These are phyloP conservation scores for Sphagnum contortum DNA, from an alignment of 225 moss, liverwort and hornwort species.

Conservation along the genomic window DNA sequence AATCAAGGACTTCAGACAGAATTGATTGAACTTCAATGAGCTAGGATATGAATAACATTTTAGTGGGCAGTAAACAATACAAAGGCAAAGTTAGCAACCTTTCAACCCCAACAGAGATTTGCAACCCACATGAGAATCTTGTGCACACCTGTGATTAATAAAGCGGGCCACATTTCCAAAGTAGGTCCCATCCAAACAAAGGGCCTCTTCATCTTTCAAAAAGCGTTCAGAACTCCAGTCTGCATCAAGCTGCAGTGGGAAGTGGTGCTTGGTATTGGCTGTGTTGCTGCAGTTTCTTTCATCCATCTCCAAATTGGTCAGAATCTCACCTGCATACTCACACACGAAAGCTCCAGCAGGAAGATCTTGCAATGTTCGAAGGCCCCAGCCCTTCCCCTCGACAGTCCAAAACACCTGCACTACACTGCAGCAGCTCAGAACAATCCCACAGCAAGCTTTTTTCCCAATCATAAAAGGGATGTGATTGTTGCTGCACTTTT, in stretches of 20 bases:
- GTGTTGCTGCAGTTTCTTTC: conserved; percentile 29
- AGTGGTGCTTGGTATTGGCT: conserved; percentile 18
- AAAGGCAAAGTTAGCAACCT: neutral
- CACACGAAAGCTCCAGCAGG: conserved; percentile 73
- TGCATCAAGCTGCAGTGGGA: conserved; percentile 62
- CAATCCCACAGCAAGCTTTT: neutral
- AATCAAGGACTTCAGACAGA: neutral
- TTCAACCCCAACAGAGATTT: no score
- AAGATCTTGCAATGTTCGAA: conserved; percentile 51
- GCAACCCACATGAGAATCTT: no score
- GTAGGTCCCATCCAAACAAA: conserved; percentile 67
- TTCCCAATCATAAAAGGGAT: neutral
- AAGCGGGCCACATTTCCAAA: conserved; percentile 80
- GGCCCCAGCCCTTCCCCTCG: conserved; percentile 70
- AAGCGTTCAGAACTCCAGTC: conserved; percentile 70
- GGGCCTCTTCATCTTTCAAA: conserved; percentile 68
- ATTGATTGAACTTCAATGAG: neutral
- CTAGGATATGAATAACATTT: neutral
- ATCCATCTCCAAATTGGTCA: conserved; percentile 66
- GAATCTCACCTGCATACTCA: conserved; percentile 66
- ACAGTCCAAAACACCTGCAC: conserved; percentile 70
- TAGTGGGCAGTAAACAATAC: neutral
- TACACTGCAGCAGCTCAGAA: neutral
- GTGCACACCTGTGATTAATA: conserved; percentile 68
- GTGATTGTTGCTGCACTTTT: no score